Conservation (phyloP, 2,329 filamentous ascomycete species). For the Colletotrichum sp. region DNA sequence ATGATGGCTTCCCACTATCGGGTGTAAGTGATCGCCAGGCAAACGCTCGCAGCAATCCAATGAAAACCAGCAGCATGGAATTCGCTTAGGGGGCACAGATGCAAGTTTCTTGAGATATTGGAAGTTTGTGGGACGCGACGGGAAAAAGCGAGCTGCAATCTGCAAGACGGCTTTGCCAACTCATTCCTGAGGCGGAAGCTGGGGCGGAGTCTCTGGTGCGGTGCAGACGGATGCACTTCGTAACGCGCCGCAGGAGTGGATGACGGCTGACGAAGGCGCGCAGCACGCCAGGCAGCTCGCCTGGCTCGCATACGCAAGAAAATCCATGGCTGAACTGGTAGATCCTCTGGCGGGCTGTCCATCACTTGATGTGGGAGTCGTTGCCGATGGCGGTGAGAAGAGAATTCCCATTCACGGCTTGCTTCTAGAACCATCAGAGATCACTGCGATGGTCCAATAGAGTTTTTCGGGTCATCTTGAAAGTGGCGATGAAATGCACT, state of each 20-base stretch:
- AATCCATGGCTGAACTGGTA: not conserved
- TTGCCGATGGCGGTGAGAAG: constrained; percentile 6
- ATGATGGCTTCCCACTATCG: not conserved
- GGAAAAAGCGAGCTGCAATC: not conserved
- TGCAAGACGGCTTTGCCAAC: not conserved
- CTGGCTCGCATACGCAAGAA: not conserved
- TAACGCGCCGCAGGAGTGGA: constrained; percentile 3
- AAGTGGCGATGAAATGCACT: not conserved
- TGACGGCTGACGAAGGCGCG: constrained; percentile 7
- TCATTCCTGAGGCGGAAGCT: not conserved
- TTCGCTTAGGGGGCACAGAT: not conserved
- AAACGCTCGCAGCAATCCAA: not conserved
- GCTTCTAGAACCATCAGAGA: not conserved
- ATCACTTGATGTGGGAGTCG: not conserved
- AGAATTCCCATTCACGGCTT: not conserved
- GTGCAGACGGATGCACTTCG: constrained; percentile 1
- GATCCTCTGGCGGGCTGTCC: not conserved
- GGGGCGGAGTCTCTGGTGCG: constrained; percentile 1
- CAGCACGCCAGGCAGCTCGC: not conserved
- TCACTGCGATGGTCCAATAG: not conserved
- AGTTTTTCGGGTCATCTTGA: not conserved
- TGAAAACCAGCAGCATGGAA: not conserved
- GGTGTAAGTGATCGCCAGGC: not conserved
- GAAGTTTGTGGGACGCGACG: not conserved
- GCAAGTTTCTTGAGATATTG: not conserved